phyloP scores from a whole-genome alignment of 1,284 basidiomycete genomes.

The Sparassis latifolia region DNA sequence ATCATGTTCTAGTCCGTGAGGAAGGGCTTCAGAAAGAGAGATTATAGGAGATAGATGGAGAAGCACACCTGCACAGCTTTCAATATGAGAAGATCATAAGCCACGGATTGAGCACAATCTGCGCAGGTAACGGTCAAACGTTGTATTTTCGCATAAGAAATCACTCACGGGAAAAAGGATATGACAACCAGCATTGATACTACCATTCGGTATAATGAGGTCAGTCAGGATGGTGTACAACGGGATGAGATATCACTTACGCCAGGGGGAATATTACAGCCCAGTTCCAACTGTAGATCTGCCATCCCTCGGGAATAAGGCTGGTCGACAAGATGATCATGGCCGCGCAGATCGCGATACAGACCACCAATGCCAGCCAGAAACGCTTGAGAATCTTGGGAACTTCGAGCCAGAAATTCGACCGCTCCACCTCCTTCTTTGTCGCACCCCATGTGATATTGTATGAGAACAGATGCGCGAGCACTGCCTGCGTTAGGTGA shows the following conservation, averaged over 20 bases:
- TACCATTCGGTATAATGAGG: constrained; percentile 14
- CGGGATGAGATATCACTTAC: constrained; percentile 30
- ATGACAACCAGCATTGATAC: constrained; percentile 56
- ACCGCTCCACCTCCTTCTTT: constrained; percentile 74
- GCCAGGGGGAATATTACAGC: constrained; percentile 64
- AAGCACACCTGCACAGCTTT: constrained; percentile 1
- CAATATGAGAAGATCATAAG: constrained; percentile 66
- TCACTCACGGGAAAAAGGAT: constrained; percentile 59
- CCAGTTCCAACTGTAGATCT: constrained; percentile 53
- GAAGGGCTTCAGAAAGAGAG: background rate
- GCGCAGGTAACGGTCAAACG: background rate
- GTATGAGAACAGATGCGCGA: constrained; percentile 80
- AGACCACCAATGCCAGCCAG: constrained; percentile 57
- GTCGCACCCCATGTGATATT: constrained; percentile 81
- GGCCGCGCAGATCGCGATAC: constrained; percentile 35
- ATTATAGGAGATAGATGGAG: background rate
- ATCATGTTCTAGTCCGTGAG: background rate
- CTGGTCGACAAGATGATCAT: constrained; percentile 51
- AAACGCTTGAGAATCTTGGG: constrained; percentile 76
- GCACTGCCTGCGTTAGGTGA: constrained; percentile 65
- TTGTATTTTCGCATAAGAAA: constrained; percentile 5
- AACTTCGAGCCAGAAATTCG: constrained; percentile 85
- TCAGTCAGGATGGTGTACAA: constrained; percentile 3
- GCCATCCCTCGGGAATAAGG: constrained; percentile 56
- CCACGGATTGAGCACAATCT: constrained; percentile 75